phyloP scores from a whole-genome alignment of 306 rosid species.

The Glycine tomentella region DNA sequence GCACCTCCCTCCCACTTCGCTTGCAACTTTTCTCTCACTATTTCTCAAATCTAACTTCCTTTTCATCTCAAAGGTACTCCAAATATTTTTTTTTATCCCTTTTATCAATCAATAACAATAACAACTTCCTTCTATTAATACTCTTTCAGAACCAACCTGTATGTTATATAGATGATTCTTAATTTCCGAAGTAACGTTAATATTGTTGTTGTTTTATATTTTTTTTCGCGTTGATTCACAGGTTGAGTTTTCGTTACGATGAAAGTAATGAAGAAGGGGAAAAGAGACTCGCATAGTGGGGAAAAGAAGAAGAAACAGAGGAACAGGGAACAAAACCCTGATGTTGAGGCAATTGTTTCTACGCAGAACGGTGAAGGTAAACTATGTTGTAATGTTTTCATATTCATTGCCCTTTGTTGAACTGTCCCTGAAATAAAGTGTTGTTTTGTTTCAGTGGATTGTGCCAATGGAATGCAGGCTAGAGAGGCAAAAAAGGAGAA shows the following conservation, averaged over 20 bases:
- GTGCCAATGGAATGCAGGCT: slow-evolving; percentile 25
- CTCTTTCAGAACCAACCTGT: neutral
- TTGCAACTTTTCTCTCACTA: too few relatives aligned
- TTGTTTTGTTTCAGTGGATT: slow-evolving; percentile 51
- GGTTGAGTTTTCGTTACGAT: slow-evolving; percentile 2
- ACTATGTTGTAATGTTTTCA: neutral
- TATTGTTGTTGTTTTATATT: neutral
- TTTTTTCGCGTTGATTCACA: neutral
- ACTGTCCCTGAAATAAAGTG: slow-evolving; percentile 8
- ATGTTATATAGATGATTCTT: neutral
- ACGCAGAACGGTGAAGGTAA: slow-evolving; percentile 51
- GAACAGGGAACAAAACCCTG: slow-evolving; percentile 44
- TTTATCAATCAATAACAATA: too few relatives aligned
- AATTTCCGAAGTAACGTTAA: too few relatives aligned
- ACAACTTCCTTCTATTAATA: too few relatives aligned
- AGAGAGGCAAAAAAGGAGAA: slow-evolving; percentile 43
- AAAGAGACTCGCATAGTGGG: slow-evolving; percentile 8
- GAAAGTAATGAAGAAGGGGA: slow-evolving; percentile 29
- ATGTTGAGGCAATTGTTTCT: slow-evolving; percentile 31
- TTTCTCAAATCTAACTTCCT: too few relatives aligned
- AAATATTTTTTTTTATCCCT: too few relatives aligned
- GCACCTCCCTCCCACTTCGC: too few relatives aligned
- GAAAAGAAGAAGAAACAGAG: slow-evolving; percentile 54
- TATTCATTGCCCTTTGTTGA: neutral
- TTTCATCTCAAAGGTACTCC: too few relatives aligned